Base-by-base conservation (phyloP, 2,329 filamentous ascomycete species). In the Fusarium ramigenum region DNA sequence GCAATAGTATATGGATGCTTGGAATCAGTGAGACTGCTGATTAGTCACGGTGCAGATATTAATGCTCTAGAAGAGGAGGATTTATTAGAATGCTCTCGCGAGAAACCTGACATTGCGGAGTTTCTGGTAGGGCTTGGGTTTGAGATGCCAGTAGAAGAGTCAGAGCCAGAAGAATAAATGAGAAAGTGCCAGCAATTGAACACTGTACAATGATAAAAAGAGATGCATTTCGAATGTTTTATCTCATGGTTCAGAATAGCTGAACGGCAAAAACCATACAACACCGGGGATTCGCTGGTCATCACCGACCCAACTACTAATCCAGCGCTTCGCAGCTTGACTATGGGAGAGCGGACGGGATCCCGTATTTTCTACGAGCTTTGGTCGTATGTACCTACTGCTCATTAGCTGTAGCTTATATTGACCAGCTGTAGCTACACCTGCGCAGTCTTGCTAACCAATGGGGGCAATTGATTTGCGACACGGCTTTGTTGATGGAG, bases 371-470 rank as follows among this genome's bases (percentile, higher is more conserved):
- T 52, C 49, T 52, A 37, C 50, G 50, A 53, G 50, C 50, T 53
- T 37, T 53, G 50, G 50, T 53, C 50, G 50, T 53, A 53, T 53
- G 50, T 53, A 21, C 9, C 2, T 12, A 4, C 4, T 1, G 2
- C 0, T 0, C 2, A 12, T 7, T 1, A 37, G 3, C 9, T 4
- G 5, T 3, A 53, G 14, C 0, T 2, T 28, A 53, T 53, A 37
- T 16, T 0, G 9, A 28, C 9, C 2, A 1, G 5, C 8, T 1
- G 10, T 0, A 7, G 15, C 19, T n/a, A 9, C 21, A 18, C 30
- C 7, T 3, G 37, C 25, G 9, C 5, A 21, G n/a, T 30, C 5
- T 49, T 43, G 12, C 30, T 10, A 2, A 9, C 23, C 30, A 46
- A 36, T n/a, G 3, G 19, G 14, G 25, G 19, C 9, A 9, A n/a